phyloP scores from a whole-genome alignment of 306 rosid species.

The Vigna angularis region DNA sequence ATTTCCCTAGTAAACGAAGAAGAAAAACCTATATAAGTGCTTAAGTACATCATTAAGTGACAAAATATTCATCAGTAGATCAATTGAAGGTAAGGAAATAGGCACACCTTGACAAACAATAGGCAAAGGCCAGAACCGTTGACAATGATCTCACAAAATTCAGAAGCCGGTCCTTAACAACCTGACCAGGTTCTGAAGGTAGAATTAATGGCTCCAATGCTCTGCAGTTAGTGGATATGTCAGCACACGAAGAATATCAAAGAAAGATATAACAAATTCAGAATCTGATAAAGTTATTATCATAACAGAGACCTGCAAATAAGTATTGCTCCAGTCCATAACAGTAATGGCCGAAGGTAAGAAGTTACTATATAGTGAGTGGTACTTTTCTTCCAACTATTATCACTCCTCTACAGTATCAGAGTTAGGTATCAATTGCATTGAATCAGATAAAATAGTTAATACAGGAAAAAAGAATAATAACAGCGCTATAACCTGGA shows the following conservation, averaged over 20 bases:
- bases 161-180: constrained; percentile 82
- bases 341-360: constrained; percentile 79
- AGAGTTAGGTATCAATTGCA: constrained; percentile 32
- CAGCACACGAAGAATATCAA: constrained; percentile 14
- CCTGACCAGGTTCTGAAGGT: constrained; percentile 76
- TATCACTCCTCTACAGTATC: constrained; percentile 73
- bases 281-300: constrained; percentile 35
- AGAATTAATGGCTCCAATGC: constrained; percentile 78
- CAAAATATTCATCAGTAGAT: constrained; percentile 40
- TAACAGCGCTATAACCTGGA: constrained; percentile 56
- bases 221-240: constrained; percentile 56
- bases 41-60: constrained; percentile 24
- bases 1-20: constrained; percentile 7
- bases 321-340: constrained; percentile 87
- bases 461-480: constrained; percentile 19
- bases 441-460: constrained; percentile 16
- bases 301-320: constrained; percentile 79
- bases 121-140: constrained; percentile 84
- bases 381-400: constrained; percentile 84
- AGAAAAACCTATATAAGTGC: constrained; percentile 28
- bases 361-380: constrained; percentile 67
- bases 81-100: constrained; percentile 33
- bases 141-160: constrained; percentile 86
- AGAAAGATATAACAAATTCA: constrained; percentile 25
- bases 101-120: constrained; percentile 88